phyloP scores from a whole-genome alignment of 192 early-diverging fungal genomes.

The Lunasporangiospora selenospora region DNA sequence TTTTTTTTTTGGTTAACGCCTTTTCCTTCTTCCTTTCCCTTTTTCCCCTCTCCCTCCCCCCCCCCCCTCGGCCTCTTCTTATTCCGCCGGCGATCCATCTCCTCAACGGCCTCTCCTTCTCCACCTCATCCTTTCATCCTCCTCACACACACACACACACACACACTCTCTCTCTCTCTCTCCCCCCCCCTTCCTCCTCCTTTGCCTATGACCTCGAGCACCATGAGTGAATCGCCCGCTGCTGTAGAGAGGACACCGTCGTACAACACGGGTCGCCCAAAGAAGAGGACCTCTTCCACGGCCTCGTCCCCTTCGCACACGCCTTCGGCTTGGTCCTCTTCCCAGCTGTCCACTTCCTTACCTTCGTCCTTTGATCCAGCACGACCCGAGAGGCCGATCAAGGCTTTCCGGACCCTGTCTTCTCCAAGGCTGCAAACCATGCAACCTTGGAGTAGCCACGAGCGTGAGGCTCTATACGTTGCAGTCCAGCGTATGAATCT shows the following conservation, averaged over 20 bases:
- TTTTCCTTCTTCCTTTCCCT: background rate
- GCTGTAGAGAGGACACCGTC: background rate
- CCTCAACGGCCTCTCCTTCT: background rate
- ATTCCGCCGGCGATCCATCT: background rate
- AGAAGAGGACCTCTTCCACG: background rate
- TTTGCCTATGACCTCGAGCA: background rate
- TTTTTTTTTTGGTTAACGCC: too few relatives aligned
- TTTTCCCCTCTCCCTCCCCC: background rate
- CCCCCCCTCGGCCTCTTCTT: background rate
- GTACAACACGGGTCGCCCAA: background rate
- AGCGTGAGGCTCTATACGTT: conserved; percentile 39
- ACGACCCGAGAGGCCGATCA: conserved; percentile 5
- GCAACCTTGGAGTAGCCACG: conserved; percentile 22
- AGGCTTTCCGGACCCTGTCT: conserved; percentile 1
- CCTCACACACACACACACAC: conserved; percentile 8
- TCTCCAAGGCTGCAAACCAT: background rate
- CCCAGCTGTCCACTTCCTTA: background rate
- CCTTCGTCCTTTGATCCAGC: background rate
- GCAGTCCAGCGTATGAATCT: conserved; percentile 32
- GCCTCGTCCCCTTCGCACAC: background rate
- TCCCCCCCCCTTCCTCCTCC: background rate
- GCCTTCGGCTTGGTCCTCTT: background rate
- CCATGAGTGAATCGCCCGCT: too few relatives aligned
- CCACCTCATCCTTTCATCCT: background rate
- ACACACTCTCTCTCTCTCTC: conserved; percentile 5